Base-by-base conservation (phyloP, 441 rosid genomes). In the Populus hybrid region DNA sequence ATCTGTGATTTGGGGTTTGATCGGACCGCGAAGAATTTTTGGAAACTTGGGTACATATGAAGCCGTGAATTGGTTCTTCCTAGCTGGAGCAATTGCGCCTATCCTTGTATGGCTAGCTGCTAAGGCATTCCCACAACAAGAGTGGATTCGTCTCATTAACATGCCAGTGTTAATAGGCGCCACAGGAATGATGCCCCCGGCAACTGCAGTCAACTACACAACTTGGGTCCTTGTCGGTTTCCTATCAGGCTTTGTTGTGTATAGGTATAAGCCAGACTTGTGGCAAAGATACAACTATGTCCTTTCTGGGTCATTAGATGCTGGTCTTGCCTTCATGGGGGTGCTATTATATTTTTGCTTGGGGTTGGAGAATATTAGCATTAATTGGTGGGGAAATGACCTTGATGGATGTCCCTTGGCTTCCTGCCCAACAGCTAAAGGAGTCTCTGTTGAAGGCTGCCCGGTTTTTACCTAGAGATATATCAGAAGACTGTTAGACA, bases 311-410 rank as follows among this genome's bases (percentile, higher is more conserved):
- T 79, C 97, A 59, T 72, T 93, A 45, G 98, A 95, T 83, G 98
- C 98, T 23, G 98, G 99, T n/a, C 87, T 95, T 72, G 99, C 99
- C 14, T 95, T 92, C 79, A 93, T 95, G 99, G 99, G 94, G 9
- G 98, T 95, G 80, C 80, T 93, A n/a, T 76, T 95, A 21, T 95
- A 93, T 79, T 64, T 95, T 71, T 91, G 97, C 81, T 83, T 95
- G 90, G 99, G 97, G 21, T 78, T 92, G 76, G 90, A 93, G 81
- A 83, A 87, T 79, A 28, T 95, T 68, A 87, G 84, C 81, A 61
- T 95, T 64, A 83, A 86, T 74, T 95, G 99, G 99, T 93, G 97
- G 99, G 97, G 99, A 29, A 95, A 95, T 86, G 93, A 95, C 69
- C 94, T 95, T 74, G 99, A 95, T 85, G 98, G 96, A 16, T 95